These are phyloP conservation scores for Acer yangbiense DNA, from an alignment of 345 rosid species.

Conservation along the genomic window DNA sequence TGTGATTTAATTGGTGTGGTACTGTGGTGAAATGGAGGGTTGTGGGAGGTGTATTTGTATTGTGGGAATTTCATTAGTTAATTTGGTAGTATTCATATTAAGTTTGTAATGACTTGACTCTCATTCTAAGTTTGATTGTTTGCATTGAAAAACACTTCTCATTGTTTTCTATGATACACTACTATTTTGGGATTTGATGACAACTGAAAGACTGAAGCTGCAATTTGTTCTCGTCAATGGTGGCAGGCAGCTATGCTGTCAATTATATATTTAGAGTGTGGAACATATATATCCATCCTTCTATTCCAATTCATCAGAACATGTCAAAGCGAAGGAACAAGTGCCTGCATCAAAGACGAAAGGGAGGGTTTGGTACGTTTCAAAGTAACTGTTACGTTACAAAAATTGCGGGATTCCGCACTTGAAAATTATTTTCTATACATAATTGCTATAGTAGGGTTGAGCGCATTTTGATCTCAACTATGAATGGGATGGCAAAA, in stretches of 20 bases:
- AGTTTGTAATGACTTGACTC: constrained; percentile 55
- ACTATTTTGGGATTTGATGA: background rate
- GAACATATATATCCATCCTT: no score
- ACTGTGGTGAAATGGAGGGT: constrained; percentile 27
- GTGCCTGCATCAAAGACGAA: no score
- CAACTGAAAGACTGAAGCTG: background rate
- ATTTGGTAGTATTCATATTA: constrained; percentile 23
- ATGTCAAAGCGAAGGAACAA: no score
- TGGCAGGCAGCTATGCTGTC: background rate
- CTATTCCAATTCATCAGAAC: no score
- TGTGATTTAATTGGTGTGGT: background rate
- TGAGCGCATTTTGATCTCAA: no score
- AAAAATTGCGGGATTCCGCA: no score
- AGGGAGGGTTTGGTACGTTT: no score
- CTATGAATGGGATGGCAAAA: no score
- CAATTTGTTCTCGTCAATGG: background rate
- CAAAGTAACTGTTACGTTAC: no score
- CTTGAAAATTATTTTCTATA: no score
- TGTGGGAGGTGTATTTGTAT: constrained; percentile 47
- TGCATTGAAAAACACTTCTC: constrained; percentile 66
- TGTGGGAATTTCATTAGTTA: constrained; percentile 7
- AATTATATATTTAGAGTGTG: no score
- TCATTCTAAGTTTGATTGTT: constrained; percentile 56
- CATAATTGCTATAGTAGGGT: no score
- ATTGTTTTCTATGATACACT: background rate